A percentile compares a stretch with the other conserved stretches of the same genome.
Conservation (phyloP, 768 basidiomycete species). For the Lactifluus echinatus region DNA sequence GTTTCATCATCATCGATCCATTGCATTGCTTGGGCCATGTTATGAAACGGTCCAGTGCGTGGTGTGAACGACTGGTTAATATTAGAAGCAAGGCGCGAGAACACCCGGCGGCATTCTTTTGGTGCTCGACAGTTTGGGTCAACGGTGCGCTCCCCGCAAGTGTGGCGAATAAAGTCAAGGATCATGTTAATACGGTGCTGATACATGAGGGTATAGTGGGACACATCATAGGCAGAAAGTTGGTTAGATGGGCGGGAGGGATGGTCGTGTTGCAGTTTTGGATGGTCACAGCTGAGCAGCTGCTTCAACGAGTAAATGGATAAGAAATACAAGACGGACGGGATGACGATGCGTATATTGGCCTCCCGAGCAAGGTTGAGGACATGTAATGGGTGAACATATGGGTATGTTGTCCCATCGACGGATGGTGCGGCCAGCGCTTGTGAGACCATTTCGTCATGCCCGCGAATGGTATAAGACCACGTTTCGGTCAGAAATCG, state of each 20-base stretch:
- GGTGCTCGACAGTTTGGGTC: slow-evolving; percentile 27
- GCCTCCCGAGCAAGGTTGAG: slow-evolving; percentile 47
- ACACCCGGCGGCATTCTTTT: slow-evolving; percentile 33
- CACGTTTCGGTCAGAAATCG: slow-evolving; percentile 41
- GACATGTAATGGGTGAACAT: slow-evolving; percentile 49
- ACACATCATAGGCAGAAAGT: slow-evolving; percentile 35
- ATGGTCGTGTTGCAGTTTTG: slow-evolving; percentile 41
- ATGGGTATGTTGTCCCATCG: slow-evolving; percentile 44
- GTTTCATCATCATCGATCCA: slow-evolving; percentile 30
- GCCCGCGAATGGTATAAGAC: slow-evolving; percentile 45
- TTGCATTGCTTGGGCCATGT: slow-evolving; percentile 40
- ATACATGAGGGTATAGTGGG: slow-evolving; percentile 47
- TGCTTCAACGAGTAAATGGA: slow-evolving; percentile 46
- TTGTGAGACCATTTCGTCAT: slow-evolving; percentile 46
- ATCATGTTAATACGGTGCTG: slow-evolving; percentile 43
- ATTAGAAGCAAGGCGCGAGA: slow-evolving; percentile 35
- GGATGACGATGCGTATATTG: slow-evolving; percentile 38
- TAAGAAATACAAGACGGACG: slow-evolving; percentile 49
- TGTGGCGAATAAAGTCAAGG: slow-evolving; percentile 39
- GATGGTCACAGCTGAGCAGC: slow-evolving; percentile 41
- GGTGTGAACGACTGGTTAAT: slow-evolving; percentile 41
- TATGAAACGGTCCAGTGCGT: slow-evolving; percentile 46
- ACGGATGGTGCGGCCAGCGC: slow-evolving; percentile 37
- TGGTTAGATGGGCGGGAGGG: slow-evolving; percentile 42
- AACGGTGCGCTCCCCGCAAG: slow-evolving; percentile 30